Evolutionary conservation across 2,329 filamentous ascomycete species (phyloP), one percentile per base, ranked within the genome.

Genomic region (Apiospora phragmitis): DNA sequence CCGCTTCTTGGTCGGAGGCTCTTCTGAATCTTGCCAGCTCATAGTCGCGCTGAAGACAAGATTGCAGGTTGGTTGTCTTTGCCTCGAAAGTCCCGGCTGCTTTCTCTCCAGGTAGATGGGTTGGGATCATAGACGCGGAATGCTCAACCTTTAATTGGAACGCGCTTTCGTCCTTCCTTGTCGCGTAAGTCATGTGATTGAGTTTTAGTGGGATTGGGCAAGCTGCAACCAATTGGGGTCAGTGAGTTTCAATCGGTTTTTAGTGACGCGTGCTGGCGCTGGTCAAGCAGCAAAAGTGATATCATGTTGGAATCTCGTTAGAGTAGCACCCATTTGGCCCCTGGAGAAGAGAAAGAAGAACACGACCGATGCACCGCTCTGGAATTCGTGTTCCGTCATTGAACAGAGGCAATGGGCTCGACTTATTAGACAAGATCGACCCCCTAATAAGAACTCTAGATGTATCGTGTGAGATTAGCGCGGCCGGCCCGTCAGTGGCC

Each of bases 11-110:
- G 74, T 72, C 5, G 80, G 81, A 41, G 79, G 80, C 43, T 79
- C 78, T 43, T 74, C 77, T 1, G 81, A 81, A 65, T 80, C 77
- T 71, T 76, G 74, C 69, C 79, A 76, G 67, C 81, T 83, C 85
- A 86, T 86, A 47, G 51, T 71, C 42, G 32, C 65, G 32, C 45
- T 43, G 65, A 47, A 35, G 21, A 38, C 32, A 62, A 62, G 55
- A 35, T 62, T 62, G 55, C 18, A 38, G 32, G 6, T 62, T n/a
- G 18, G 32, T 62, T 7, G 32, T 38, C 8, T n/a, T 38, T 38
- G 29, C 55, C 55, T 35, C 18, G 29, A n/a, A 62, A 62, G 55
- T 62, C 55, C 8, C 18, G 14, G 32, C 18, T n/a, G n/a, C n/a
- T n/a, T n/a, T 35, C 55, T 38, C 32, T 62, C 55, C 29, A 62